Base-by-base conservation (phyloP, 768 basidiomycete species). In the Auricularia heimuer region DNA sequence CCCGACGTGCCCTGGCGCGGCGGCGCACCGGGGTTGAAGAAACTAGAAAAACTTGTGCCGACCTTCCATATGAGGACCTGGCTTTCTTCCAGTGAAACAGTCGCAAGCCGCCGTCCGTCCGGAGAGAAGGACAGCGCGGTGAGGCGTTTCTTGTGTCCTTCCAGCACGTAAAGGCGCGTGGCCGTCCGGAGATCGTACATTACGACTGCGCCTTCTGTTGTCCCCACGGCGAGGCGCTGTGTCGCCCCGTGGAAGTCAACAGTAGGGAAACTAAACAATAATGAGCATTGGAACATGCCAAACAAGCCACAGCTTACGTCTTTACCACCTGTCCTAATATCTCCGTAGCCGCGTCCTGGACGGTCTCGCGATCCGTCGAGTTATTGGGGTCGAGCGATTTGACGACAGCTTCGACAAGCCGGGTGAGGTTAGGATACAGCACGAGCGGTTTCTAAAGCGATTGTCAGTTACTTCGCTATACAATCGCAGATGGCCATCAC, bases 151-250 rank as follows among this genome's bases (percentile, higher is more conserved):
- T 85, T 86, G 77, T 98, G 95, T 0, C 92, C 89, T 70, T 98
- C 95, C 11, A 99, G 84, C 0, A 99, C 91, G 71, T 98, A 99
- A 14, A 98, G 79, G 11, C 97, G 85, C 0, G 91, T 98, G 0
- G 94, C 95, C 0, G 94, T 94, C 75, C 98, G 97, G 63, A 98
- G 82, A 72, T 98, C 97, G 72, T 97, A 98, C 88, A 97, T 94
- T 65, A 93, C 82, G 63, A 94, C 86, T 0, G 94, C 94, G 0
- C 96, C 97, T 76, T 99, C 97, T 64, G 84, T 86, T 0, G 95
- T 96, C 0, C 97, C 97, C 0, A 98, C 94, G 0, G 90, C 92
- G 3, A 98, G 83, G 14, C 92, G 86, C 72, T 99, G 97, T 1
- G 84, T 87, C 2, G 81, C 77, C 77, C 86, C 87, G 70, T 98